Percentiles rank a stretch among this genome's conserved stretches.
These are phyloP conservation scores for Botrytis hyacinthi DNA, from an alignment of 2,329 filamentous ascomycete species.

Conservation along the genomic window DNA sequence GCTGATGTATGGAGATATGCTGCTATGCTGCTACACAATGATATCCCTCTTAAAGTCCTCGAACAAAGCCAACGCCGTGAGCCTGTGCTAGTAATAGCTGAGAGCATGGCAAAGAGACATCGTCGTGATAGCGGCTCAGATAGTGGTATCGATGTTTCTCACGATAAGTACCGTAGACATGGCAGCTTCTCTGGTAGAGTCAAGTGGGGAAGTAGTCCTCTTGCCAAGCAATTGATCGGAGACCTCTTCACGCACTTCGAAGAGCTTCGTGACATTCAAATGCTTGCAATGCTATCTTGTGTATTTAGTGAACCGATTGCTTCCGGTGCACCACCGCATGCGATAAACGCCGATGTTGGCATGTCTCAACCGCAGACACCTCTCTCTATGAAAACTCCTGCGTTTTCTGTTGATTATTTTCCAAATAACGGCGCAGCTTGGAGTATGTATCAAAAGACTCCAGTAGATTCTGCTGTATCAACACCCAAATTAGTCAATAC, in stretches of 20 bases:
- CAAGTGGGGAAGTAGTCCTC: conserved; percentile 66
- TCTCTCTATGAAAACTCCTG: conserved; percentile 62
- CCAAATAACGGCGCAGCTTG: conserved; percentile 56
- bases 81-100: conserved; percentile 63
- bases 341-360: conserved; percentile 47
- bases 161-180: conserved; percentile 37
- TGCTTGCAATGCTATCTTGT: conserved; percentile 70
- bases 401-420: conserved; percentile 66
- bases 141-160: conserved; percentile 48
- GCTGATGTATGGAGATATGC: conserved; percentile 82
- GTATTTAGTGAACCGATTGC: conserved; percentile 61
- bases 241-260: conserved; percentile 66
- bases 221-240: conserved; percentile 59
- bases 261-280: conserved; percentile 61
- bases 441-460: conserved; percentile 52
- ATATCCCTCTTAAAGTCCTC: conserved; percentile 68
- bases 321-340: conserved; percentile 54
- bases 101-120: conserved; percentile 50
- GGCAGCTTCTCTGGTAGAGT: conserved; percentile 54
- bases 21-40: conserved; percentile 71
- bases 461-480: conserved; percentile 53
- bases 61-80: conserved; percentile 53
- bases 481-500: conserved; percentile 58
- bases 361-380: conserved; percentile 60
- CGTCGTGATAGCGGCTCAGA: conserved; percentile 45